Conservation (phyloP, 305 asterid genomes). For the Coffea humblotiana region DNA sequence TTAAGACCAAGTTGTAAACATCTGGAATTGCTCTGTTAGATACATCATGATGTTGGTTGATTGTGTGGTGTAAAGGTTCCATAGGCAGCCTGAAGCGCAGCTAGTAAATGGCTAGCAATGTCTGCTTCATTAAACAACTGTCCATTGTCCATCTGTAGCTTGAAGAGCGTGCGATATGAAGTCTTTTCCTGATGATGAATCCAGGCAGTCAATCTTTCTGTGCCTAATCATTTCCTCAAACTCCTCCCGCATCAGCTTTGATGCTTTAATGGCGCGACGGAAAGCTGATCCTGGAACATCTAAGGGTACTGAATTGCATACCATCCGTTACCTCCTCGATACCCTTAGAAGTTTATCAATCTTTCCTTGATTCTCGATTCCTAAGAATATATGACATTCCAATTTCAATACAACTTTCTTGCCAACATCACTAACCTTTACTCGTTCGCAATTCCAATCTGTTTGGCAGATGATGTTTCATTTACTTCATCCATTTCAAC, state of each 20-base stretch:
- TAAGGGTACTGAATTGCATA: background rate
- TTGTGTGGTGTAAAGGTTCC: constrained; percentile 8
- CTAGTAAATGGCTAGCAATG: constrained; percentile 14
- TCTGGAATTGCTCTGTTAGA: constrained; percentile 13
- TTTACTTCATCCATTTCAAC: background rate
- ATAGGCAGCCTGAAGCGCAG: constrained; percentile 10
- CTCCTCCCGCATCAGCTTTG: constrained; percentile 8
- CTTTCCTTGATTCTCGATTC: constrained; percentile 9
- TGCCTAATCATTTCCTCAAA: constrained; percentile 15
- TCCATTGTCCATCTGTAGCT: constrained; percentile 20
- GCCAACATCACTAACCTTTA: background rate
- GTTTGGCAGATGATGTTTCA: background rate
- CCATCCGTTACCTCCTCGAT: background rate
- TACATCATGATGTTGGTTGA: constrained; percentile 19
- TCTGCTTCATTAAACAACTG: constrained; percentile 10
- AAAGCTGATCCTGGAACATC: constrained; percentile 22
- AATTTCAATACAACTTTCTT: background rate
- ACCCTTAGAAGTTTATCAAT: constrained; percentile 3
- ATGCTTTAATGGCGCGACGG: constrained; percentile 11
- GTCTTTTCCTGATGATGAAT: constrained; percentile 10
- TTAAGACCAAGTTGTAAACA: constrained; percentile 13
- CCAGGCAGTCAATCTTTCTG: background rate
- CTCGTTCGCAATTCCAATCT: background rate
- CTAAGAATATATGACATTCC: constrained; percentile 16
- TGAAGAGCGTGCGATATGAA: constrained; percentile 15